Evolutionary conservation across 805 yeast species (phyloP).

Genomic region (Candida ortonii): DNA sequence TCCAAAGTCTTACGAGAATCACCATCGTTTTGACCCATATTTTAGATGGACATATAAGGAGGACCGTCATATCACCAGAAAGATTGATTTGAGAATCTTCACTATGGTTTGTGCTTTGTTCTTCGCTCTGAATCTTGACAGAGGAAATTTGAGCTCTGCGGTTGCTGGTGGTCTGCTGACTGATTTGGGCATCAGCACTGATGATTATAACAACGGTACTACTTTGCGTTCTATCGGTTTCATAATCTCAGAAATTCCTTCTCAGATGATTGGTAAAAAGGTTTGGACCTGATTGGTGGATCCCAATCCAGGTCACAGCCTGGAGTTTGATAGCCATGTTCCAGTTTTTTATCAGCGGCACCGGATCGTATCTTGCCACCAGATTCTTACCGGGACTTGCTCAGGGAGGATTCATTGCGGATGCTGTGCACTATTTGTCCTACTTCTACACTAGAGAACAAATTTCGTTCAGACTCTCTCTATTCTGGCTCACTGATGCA

Average conservation of each 20-base stretch:
- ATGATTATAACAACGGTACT: constrained; percentile 54
- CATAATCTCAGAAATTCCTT: constrained; percentile 54
- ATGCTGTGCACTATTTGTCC: constrained; percentile 34
- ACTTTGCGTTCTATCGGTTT: constrained; percentile 44
- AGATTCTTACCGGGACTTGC: constrained; percentile 34
- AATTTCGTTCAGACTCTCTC: constrained; percentile 47
- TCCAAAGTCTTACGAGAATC: constrained; percentile 14
- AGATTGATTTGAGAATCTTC: constrained; percentile 15
- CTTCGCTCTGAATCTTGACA: constrained; percentile 51
- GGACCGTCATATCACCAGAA: constrained; percentile 13
- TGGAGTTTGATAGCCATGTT: constrained; percentile 53
- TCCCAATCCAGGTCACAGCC: constrained; percentile 48
- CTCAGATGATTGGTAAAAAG: constrained; percentile 57
- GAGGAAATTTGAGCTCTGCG: constrained; percentile 54
- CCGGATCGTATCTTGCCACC: constrained; percentile 28
- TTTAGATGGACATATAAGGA: constrained; percentile 18
- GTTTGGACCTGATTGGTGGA: constrained; percentile 58
- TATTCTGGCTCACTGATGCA: constrained; percentile 42
- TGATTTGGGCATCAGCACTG: constrained; percentile 47
- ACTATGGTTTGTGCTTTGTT: constrained; percentile 39
- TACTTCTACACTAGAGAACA: constrained; percentile 37
- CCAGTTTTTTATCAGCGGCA: constrained; percentile 30
- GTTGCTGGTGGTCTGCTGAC: constrained; percentile 49
- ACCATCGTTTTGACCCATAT: constrained; percentile 13
- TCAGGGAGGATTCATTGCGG: constrained; percentile 38